These are phyloP conservation scores for Claviceps sp. DNA, from an alignment of 2,329 filamentous ascomycete species.

Conservation along the genomic window DNA sequence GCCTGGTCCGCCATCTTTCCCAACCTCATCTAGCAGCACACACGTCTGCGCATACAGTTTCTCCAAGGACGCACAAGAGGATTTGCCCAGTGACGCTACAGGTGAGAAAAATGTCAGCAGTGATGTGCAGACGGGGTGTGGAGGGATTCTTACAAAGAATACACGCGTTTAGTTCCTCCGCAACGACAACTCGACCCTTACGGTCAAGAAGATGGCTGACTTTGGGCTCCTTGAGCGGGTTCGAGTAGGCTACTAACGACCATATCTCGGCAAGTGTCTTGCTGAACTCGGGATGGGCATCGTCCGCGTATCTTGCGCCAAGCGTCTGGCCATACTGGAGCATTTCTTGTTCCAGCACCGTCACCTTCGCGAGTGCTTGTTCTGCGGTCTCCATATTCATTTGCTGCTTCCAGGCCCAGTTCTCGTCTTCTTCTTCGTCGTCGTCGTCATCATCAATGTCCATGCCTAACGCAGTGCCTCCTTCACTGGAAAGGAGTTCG, in stretches of 20 bases:
- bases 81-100: conserved; percentile 78
- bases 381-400: conserved; percentile 31
- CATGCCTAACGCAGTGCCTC: conserved; percentile 32
- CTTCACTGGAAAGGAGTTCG: conserved; percentile 24
- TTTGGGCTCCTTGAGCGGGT: conserved; percentile 61
- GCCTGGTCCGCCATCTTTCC: conserved; percentile 65
- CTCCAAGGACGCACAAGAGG: conserved; percentile 74
- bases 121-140: background rate
- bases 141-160: conserved; percentile 56
- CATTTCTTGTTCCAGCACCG: conserved; percentile 50
- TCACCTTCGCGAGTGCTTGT: conserved; percentile 20
- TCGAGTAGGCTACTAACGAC: conserved; percentile 73
- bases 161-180: conserved; percentile 86
- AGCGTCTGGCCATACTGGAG: conserved; percentile 70
- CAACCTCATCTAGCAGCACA: conserved; percentile 70
- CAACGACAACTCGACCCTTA: conserved; percentile 61
- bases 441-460: conserved; percentile 38
- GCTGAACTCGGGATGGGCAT: conserved; percentile 55
- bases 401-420: conserved; percentile 32
- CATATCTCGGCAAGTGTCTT: conserved; percentile 74
- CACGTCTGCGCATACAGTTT: conserved; percentile 76
- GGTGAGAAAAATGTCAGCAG: background rate
- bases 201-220: conserved; percentile 68
- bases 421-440: conserved; percentile 28
- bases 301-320: conserved; percentile 61